Evolutionary conservation across 202 grass and related monocot species (phyloP), one percentile per base, ranked within the genome.

Genomic region (Sporobolus alterniflorus): DNA sequence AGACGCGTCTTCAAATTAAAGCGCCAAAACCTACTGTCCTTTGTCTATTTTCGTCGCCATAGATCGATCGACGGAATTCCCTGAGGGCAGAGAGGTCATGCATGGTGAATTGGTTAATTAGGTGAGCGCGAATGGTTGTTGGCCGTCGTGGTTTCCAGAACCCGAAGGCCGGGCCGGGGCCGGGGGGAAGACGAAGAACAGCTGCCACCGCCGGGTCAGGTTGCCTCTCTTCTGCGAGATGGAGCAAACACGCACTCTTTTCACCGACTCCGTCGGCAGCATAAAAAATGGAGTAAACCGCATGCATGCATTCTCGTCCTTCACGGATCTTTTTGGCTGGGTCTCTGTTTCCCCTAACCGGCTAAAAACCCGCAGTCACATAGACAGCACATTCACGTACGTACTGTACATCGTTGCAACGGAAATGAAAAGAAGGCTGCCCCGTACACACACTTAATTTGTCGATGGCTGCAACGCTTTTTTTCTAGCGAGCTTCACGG

Each of bases 291-390:
- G 13, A 39, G 8, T 8, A 39, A 39, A 39, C 36, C 36, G 36
- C 6, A n/a, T n/a, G 36, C 36, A 39, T n/a, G 48, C 16, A 51
- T 43, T 67, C 49, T 32, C 10, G 62, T 74, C 44, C 68, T 80
- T n/a, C 55, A 70, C 55, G 14, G 66, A 55, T 44, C 50, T 52
- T 42, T 39, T 24, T 49, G 64, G 50, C 26, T 39, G 3, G 9
- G 44, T 28, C 64, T 84, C 75, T n/a, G 52, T 75, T 75, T 89
- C 82, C 49, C 73, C 70, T 39, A 81, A 85, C 70, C 71, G 26
- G 87, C 88, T n/a, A n/a, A n/a, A n/a, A n/a, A n/a, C n/a, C n/a
- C n/a, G n/a, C n/a, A n/a, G 71, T 36, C 77, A 82, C 56, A 62
- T 7, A 76, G 50, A 22, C 64, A 73, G 32, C 18, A 15, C 3